Evolutionary conservation across 805 yeast species (phyloP), one percentile per base, ranked within the genome.

Genomic region (Metschnikowia drakensbergensis): DNA sequence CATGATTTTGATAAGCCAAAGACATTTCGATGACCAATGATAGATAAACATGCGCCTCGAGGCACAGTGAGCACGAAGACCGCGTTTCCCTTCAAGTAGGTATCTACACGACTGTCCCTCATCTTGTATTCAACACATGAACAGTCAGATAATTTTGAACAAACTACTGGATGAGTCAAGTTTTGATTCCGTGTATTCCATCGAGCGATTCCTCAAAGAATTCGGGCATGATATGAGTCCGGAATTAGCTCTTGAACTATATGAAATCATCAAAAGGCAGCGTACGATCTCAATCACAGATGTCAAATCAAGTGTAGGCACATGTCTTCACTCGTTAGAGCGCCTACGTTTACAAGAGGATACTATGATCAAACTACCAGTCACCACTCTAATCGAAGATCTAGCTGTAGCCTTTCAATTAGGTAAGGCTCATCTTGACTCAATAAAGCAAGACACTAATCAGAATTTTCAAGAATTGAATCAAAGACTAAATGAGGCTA

Each of bases 1-100:
- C 54, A 27, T 47, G 54, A 45, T 45, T 42, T 26, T 53, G 49
- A 42, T 49, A 53, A 6, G 54, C 46, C 39, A 57, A 53, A 9
- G 58, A 47, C 56, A 53, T 53, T 17, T 23, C 28, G 28, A 41
- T 28, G 17, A 22, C 17, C 33, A 11, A 4, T 17, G 31, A 31
- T n/a, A 8, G 37, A 22, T 30, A 10, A 32, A 23, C 35, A 31
- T 28, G 27, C 32, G 35, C 17, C 29, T 25, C n/a, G 17, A 17
- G 17, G 17, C 17, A 7, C 17, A 11, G 30, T 37, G 30, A 37
- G 32, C 41, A 27, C 25, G 41, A 17, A 38, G 29, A n/a, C 9
- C 45, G 45, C 45, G 45, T 34, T 17, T 3, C 31, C 27, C 26
- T 5, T 25, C 25, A 25, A 27, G 37, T 27, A 27, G 37, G 45